These are phyloP conservation scores for Diaporthe sp. DNA, from an alignment of 2,329 filamentous ascomycete genomes.

Conservation along the genomic window DNA sequence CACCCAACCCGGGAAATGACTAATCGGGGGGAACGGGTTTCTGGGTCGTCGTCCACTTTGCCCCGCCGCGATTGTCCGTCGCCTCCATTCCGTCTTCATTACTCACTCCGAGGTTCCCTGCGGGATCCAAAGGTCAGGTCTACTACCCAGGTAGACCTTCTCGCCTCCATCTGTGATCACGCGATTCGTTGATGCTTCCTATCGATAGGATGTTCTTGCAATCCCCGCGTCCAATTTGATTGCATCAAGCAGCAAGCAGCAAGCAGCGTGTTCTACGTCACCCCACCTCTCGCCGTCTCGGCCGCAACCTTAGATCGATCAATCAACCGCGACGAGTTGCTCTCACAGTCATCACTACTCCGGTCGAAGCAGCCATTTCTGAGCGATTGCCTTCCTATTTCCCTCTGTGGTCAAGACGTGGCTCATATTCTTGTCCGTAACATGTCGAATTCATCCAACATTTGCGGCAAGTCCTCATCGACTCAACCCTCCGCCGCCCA, in stretches of 20 bases:
- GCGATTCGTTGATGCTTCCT: neutral
- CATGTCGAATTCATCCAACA: constrained; percentile 47
- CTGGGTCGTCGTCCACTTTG: constrained; percentile 5
- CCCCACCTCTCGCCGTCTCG: constrained; percentile 5
- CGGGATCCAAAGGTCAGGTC: constrained; percentile 28
- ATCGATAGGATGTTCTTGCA: constrained; percentile 10
- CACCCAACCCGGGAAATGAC: neutral
- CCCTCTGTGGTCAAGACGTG: neutral
- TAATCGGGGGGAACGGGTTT: neutral
- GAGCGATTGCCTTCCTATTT: neutral
- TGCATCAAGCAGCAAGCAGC: constrained; percentile 4
- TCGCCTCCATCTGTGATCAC: neutral
- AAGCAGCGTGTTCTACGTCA: constrained; percentile 18
- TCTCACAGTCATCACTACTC: neutral
- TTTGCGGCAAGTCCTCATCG: constrained; percentile 62
- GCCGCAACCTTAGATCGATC: neutral
- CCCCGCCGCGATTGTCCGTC: constrained; percentile 21
- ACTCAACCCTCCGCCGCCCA: constrained; percentile 54
- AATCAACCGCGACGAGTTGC: constrained; percentile 5
- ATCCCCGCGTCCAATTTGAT: neutral
- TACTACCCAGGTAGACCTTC: constrained; percentile 26
- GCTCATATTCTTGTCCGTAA: constrained; percentile 9
- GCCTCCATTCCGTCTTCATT: neutral
- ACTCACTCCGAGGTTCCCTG: constrained; percentile 25
- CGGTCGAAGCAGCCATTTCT: neutral